Base-by-base conservation (phyloP, 2,329 filamentous ascomycete species). In the Fusarium albidum region DNA sequence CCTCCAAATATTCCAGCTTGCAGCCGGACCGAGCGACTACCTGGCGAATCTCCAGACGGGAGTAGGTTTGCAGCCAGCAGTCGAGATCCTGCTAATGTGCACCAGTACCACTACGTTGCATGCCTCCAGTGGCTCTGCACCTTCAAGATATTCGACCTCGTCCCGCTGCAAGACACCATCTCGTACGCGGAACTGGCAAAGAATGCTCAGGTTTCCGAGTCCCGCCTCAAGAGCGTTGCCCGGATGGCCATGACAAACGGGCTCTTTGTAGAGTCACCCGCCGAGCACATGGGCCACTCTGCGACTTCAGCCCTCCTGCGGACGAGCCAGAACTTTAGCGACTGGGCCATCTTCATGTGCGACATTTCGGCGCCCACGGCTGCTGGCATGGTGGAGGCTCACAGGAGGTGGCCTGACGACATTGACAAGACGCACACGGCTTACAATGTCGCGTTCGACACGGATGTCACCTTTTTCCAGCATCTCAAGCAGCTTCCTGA, bases 301-400 rank as follows among this genome's bases (percentile, higher is more conserved):
- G 40, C 48, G 9, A 51, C 13, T 12, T 51, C 48, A 11, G 40
- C 34, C n/a, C 27, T 51, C 18, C 39, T 51, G 11, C 6, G 32
- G 9, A 51, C 27, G 14, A 11, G 32, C 14, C 32, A 33, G 6
- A 51, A 51, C 21, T 38, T 25, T 13, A n/a, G 40, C 14, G 48
- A 51, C 15, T 51, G 48, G 48, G 48, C 48, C 8, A 33, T 27
- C 11, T 51, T 38, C 40, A 51, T 51, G 48, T 45, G 38, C 28
- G 28, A 26, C 27, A 34, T 32, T 14, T 51, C 48, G 3, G 32
- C 39, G 3, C 48, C 48, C 1, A 51, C 48, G 2, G 48, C 48
- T 39, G 40, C 48, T 6, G 48, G 26, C 9, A 51, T 51, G 48
- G 40, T 51, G 3, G 5, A n/a, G 6, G 48, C 48, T 12, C 38